phyloP scores from a whole-genome alignment of 1,284 basidiomycete genomes.

The Stygiomarasmius scandens region DNA sequence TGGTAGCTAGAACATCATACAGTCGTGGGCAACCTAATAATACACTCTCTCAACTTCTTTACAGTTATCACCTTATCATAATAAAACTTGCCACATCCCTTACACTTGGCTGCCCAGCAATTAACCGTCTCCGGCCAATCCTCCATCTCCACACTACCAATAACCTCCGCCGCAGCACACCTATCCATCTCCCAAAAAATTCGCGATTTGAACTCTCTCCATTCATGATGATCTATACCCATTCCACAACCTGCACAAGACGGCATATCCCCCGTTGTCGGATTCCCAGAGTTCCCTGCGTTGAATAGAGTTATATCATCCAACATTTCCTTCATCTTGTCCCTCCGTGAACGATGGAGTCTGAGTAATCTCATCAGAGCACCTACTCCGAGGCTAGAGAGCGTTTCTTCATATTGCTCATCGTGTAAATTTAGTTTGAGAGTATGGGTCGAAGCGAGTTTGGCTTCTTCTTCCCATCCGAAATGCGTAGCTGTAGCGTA shows the following conservation, averaged over 20 bases:
- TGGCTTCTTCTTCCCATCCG: slow-evolving; percentile 42
- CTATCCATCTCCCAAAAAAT: slow-evolving; percentile 42
- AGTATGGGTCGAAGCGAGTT: slow-evolving; percentile 37
- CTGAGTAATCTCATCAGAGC: slow-evolving; percentile 32
- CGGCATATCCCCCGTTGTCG: not conserved
- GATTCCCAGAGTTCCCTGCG: slow-evolving; percentile 28
- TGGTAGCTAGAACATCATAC: not conserved
- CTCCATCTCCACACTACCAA: slow-evolving; percentile 15
- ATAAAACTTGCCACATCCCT: not conserved
- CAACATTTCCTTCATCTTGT: slow-evolving; percentile 31
- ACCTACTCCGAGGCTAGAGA: slow-evolving; percentile 27
- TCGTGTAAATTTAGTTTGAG: slow-evolving; percentile 30
- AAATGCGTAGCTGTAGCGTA: slow-evolving; percentile 42
- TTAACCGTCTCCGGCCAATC: slow-evolving; percentile 13
- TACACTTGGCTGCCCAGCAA: slow-evolving; percentile 13
- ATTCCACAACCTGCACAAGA: slow-evolving; percentile 26
- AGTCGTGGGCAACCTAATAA: slow-evolving; percentile 9
- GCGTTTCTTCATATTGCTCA: slow-evolving; percentile 25
- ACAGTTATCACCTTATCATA: slow-evolving; percentile 13
- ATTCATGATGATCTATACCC: slow-evolving; percentile 32
- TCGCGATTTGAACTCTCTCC: slow-evolving; percentile 38
- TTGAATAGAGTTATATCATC: slow-evolving; percentile 32
- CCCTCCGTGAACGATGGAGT: slow-evolving; percentile 35
- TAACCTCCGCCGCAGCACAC: slow-evolving; percentile 6
- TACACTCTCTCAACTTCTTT: slow-evolving; percentile 7